These are phyloP conservation scores for Eucalyptus pauciflora DNA, from an alignment of 345 rosid genomes.

Conservation along the genomic window DNA sequence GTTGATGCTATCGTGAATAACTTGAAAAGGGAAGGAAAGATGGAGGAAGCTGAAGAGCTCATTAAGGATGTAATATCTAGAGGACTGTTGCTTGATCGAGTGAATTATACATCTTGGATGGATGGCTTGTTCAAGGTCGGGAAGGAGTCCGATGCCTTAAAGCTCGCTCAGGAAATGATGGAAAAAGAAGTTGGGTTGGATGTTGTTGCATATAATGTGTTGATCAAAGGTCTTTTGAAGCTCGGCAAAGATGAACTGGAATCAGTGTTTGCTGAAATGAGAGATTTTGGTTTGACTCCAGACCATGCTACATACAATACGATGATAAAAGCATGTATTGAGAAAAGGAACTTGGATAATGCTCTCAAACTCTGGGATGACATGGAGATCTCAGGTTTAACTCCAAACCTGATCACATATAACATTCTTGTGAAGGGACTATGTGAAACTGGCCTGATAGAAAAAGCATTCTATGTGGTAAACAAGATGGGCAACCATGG, in stretches of 20 bases:
- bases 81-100: slow-evolving; percentile 51
- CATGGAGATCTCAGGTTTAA: slow-evolving; percentile 41
- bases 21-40: slow-evolving; percentile 47
- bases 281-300: slow-evolving; percentile 61
- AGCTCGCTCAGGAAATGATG: slow-evolving; percentile 59
- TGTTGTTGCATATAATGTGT: slow-evolving; percentile 68
- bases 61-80: slow-evolving; percentile 34
- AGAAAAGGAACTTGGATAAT: slow-evolving; percentile 37
- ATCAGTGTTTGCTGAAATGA: slow-evolving; percentile 47
- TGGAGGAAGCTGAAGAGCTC: slow-evolving; percentile 42
- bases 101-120: slow-evolving; percentile 84
- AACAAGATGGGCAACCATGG: slow-evolving; percentile 39
- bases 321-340: slow-evolving; percentile 57
- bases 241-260: slow-evolving; percentile 43
- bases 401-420: slow-evolving; percentile 59
- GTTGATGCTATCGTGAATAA: slow-evolving; percentile 60
- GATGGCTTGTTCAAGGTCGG: slow-evolving; percentile 80
- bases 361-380: slow-evolving; percentile 55
- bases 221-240: slow-evolving; percentile 57
- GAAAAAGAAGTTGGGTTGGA: slow-evolving; percentile 52
- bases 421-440: slow-evolving; percentile 45
- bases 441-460: slow-evolving; percentile 35
- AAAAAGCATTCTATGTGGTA: slow-evolving; percentile 40
- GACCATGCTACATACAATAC: slow-evolving; percentile 60
- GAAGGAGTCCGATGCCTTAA: slow-evolving; percentile 57